These are phyloP conservation scores for Eragrostis tef DNA, from an alignment of 202 grass and related monocot species.

Conservation along the genomic window DNA sequence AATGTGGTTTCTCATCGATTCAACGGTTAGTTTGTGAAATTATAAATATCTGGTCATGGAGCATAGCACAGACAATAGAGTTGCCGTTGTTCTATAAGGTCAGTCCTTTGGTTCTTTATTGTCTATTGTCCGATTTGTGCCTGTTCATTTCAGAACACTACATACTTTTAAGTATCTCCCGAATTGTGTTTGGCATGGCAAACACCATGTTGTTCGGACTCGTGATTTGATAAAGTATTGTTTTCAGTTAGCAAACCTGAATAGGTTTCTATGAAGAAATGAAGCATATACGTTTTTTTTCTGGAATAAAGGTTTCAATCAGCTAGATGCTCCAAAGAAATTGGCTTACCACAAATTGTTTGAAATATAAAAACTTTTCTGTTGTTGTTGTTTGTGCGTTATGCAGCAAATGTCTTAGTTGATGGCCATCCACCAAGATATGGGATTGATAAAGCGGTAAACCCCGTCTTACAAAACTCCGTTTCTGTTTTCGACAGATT, in stretches of 20 bases:
- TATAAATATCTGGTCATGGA: background rate
- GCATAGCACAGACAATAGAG: background rate
- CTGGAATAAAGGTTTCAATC: background rate
- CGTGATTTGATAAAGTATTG: slow-evolving; percentile 7
- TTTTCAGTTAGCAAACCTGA: background rate
- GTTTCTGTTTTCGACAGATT: slow-evolving; percentile 52
- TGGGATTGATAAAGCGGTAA: background rate
- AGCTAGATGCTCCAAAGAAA: slow-evolving; percentile 8
- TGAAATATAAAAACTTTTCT: background rate
- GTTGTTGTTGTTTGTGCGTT: background rate
- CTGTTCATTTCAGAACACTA: no score
- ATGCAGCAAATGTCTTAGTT: background rate
- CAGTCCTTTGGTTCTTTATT: background rate
- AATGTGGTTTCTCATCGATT: background rate
- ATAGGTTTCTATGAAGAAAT: background rate
- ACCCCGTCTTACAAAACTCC: slow-evolving; percentile 1
- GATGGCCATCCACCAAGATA: background rate
- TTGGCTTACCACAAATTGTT: background rate
- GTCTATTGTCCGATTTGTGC: background rate
- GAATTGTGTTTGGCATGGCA: background rate
- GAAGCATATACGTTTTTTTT: background rate
- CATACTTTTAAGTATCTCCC: background rate
- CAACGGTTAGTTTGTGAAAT: slow-evolving; percentile 3
- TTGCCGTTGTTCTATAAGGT: background rate
- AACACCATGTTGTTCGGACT: background rate